Evolutionary conservation across 2,329 filamentous ascomycete species (phyloP).

Genomic region (Hymenoscyphus repandus): DNA sequence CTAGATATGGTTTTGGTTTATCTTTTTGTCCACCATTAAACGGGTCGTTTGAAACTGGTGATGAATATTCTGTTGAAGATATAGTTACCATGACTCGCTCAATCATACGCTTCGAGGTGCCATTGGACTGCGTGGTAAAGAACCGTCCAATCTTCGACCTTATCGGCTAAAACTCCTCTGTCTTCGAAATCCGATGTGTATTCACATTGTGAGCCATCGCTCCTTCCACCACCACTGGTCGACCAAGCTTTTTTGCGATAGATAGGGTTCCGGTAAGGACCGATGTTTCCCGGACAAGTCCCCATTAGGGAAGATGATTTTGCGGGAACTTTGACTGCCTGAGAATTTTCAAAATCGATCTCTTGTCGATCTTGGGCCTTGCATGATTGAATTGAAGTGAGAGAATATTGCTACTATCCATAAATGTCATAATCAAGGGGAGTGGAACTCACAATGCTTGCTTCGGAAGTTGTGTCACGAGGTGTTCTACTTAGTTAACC

Average conservation of each 20-base stretch:
- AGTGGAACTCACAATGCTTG: constrained; percentile 20
- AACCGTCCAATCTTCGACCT: no score
- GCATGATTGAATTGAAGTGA: constrained; percentile 2
- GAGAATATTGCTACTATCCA: neutral
- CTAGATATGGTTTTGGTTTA: neutral
- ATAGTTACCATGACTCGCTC: no score
- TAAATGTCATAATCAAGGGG: neutral
- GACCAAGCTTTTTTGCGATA: constrained; percentile 9
- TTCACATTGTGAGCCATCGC: neutral
- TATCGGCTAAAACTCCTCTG: no score
- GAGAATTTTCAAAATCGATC: constrained; percentile 17
- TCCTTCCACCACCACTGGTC: constrained; percentile 7
- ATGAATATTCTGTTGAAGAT: neutral
- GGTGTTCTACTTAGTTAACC: constrained; percentile 22
- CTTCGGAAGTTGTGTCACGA: constrained; percentile 13
- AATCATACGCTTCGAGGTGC: no score
- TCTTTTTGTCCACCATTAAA: neutral
- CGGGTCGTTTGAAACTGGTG: neutral
- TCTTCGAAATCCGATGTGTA: no score
- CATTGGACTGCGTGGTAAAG: no score
- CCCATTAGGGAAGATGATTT: constrained; percentile 16
- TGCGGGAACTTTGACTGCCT: constrained; percentile 20
- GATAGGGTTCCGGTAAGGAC: neutral
- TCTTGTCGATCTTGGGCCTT: constrained; percentile 21
- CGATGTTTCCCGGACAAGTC: neutral